A percentile compares a stretch with the other conserved stretches of the same genome.
Evolutionary conservation across 2,329 filamentous ascomycete species (phyloP).

Genomic region (Cytospora schulzeri): DNA sequence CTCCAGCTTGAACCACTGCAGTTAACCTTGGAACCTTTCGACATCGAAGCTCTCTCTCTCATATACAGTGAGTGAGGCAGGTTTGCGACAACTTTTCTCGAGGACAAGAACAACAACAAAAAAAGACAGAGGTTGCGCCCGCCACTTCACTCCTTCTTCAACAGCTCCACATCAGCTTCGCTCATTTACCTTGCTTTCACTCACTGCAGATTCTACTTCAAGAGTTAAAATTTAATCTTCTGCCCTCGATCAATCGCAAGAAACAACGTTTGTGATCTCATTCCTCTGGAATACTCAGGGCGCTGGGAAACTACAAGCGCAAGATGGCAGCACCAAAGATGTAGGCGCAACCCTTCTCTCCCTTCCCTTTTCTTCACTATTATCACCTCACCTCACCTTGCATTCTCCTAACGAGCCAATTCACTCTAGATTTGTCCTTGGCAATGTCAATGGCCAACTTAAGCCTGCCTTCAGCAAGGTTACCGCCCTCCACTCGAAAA

Average conservation of each 20-base stretch:
- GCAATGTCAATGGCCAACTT: conserved; percentile 79
- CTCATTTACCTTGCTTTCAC: neutral
- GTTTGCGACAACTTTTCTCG: conserved; percentile 4
- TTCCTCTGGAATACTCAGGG: neutral
- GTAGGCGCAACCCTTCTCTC: conserved; percentile 3
- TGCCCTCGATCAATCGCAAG: neutral
- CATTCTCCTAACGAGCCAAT: conserved; percentile 24
- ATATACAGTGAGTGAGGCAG: too few relatives aligned
- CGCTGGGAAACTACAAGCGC: neutral
- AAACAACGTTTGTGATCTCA: neutral
- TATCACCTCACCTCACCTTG: neutral
- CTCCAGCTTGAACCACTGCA: conserved; percentile 1
- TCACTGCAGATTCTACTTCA: neutral
- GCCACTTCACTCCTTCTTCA: neutral
- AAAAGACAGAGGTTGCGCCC: neutral
- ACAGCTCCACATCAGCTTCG: neutral
- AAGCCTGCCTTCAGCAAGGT: conserved; percentile 78
- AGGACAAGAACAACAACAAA: neutral
- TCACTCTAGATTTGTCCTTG: conserved; percentile 70
- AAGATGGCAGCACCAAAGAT: conserved; percentile 26
- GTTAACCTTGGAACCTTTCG: too few relatives aligned
- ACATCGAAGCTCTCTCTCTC: neutral
- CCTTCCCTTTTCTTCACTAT: neutral
- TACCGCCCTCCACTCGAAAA: conserved; percentile 78
- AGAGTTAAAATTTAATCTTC: neutral